phyloP scores from a whole-genome alignment of 1,284 basidiomycete species.

The Sanghuangporus baumii region DNA sequence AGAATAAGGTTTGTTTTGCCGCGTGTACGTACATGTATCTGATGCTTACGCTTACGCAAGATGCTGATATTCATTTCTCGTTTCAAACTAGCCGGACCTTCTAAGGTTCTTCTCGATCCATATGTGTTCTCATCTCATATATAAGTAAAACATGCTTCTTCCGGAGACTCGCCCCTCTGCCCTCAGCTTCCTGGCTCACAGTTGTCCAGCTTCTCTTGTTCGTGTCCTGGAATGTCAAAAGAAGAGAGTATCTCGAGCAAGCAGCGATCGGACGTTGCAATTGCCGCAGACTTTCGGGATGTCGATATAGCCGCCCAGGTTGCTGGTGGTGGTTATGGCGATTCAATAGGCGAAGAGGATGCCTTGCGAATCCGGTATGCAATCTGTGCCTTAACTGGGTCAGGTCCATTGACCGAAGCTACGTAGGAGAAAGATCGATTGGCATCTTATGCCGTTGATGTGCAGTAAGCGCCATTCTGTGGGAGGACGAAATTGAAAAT shows the following conservation, averaged over 20 bases:
- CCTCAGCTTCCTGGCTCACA: neutral
- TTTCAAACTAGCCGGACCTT: neutral
- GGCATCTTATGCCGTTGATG: conserved; percentile 26
- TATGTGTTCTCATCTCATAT: neutral
- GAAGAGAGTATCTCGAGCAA: neutral
- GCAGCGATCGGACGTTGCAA: neutral
- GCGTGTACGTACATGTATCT: too few relatives aligned
- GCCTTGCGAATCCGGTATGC: conserved; percentile 30
- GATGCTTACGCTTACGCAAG: neutral
- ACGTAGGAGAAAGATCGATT: conserved; percentile 23
- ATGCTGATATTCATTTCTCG: neutral
- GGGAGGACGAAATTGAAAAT: neutral
- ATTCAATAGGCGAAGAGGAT: conserved; percentile 35
- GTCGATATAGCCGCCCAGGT: conserved; percentile 44
- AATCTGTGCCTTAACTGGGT: neutral
- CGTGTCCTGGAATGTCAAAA: conserved; percentile 2
- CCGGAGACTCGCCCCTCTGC: neutral
- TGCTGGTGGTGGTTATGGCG: conserved; percentile 27
- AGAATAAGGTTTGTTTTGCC: neutral
- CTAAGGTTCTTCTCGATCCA: neutral
- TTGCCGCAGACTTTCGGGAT: conserved; percentile 26
- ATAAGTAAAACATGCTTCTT: neutral
- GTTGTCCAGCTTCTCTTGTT: neutral
- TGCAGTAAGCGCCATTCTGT: conserved; percentile 21
- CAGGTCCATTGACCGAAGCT: neutral